Percentiles rank a stretch among this genome's conserved stretches.
Conservation (phyloP, 2,329 filamentous ascomycete genomes). For the Alternaria gaisen region DNA sequence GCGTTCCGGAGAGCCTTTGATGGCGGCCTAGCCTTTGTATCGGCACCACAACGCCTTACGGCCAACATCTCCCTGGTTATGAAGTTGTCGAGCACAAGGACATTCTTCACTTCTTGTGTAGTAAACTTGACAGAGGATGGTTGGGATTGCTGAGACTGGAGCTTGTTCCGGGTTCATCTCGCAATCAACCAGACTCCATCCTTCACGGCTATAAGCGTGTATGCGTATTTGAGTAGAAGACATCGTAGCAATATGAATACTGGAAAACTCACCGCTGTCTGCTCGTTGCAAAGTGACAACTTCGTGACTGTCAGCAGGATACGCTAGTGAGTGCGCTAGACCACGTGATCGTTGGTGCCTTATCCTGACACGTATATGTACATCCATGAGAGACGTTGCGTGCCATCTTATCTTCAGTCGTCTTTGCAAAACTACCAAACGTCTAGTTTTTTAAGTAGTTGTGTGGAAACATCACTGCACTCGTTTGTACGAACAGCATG, state of each 20-base stretch:
- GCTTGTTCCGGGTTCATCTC: slow-evolving; percentile 3
- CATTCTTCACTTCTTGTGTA: slow-evolving; percentile 32
- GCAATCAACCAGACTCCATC: not conserved
- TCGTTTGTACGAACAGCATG: not conserved
- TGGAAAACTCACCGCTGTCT: not conserved
- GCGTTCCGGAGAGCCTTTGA: slow-evolving; percentile 27
- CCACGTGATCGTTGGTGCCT: not conserved
- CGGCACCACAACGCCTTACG: slow-evolving; percentile 11
- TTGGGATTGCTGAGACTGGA: slow-evolving; percentile 3
- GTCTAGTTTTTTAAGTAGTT: not conserved
- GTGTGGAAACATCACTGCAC: not conserved
- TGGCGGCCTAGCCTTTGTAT: slow-evolving; percentile 5
- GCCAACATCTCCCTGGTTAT: slow-evolving; percentile 12
- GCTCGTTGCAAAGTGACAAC: not conserved
- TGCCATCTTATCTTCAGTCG: not conserved
- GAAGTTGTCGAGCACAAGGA: not conserved
- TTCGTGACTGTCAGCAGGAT: not conserved
- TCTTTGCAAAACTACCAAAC: not conserved
- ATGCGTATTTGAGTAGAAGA: slow-evolving; percentile 14
- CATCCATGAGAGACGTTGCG: not conserved
- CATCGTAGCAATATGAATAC: slow-evolving; percentile 19
- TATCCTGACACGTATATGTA: not conserved
- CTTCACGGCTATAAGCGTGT: slow-evolving; percentile 16
- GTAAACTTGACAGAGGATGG: slow-evolving; percentile 16
- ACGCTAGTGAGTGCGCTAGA: not conserved